Evolutionary conservation across 495 filamentous ascomycete genomes (phyloP), one percentile per base, ranked within the genome.

Genomic region (Aspergillus hancockii): DNA sequence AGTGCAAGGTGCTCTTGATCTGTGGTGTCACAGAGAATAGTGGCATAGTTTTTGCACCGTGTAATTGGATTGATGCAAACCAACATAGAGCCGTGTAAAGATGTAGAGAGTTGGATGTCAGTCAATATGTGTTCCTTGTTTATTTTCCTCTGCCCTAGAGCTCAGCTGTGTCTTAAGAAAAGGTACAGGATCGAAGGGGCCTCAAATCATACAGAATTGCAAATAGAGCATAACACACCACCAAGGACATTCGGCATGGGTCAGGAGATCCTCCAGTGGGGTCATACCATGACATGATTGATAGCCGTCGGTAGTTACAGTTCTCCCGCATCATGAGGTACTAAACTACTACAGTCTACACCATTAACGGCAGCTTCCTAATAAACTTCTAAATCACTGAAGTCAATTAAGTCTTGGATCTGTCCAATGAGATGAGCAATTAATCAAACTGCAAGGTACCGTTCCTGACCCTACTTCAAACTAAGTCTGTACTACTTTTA

Each of bases 261-360:
- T 47, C 43, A 47, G 43, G 43, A 47, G 43, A 47, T 47, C 43
- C 23, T 23, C 8, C 9, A 47, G 43, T 47, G 43, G 43, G 18
- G 43, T 23, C 43, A 47, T 47, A 12, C 23, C 43, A 47, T 47
- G 43, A 47, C 16, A 21, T n/a, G 36, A 40, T 47, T 10, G 1
- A n/a, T 47, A 9, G 16, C 23, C 23, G 16, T 6, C 6, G 8
- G 43, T 47, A 21, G 13, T 8, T n/a, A n/a, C n/a, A n/a, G n/a
- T n/a, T n/a, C 18, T 8, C 16, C 41, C 43, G 43, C 43, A 47
- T 47, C 43, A 19, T 47, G 23, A 47, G 43, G 21, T 47, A 47
- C 43, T 10, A 23, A 1, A n/a, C 18, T 13, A n/a, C 14, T 14
- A 3, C 32, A 43, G 40, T 16, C 18, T 19, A 43, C 40, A 8